These are phyloP conservation scores for Diutina catenulata DNA, from an alignment of 1,139 yeast genomes.

Conservation along the genomic window DNA sequence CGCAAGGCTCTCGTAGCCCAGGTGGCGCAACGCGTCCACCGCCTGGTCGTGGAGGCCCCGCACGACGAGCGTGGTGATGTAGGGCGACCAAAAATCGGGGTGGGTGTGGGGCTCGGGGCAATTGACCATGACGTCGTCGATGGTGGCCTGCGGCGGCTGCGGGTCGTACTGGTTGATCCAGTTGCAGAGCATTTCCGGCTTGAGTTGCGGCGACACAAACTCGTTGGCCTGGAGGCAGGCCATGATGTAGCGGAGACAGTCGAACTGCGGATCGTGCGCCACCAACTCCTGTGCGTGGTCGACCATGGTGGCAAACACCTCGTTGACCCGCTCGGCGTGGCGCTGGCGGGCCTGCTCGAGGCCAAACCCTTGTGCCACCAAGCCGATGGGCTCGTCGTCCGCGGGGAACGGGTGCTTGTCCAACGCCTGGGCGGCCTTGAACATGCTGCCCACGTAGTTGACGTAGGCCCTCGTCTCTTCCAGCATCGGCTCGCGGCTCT, in stretches of 20 bases:
- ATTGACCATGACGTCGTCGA: conserved; percentile 31
- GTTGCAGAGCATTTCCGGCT: conserved; percentile 33
- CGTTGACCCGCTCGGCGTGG: conserved; percentile 13
- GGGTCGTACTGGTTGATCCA: conserved; percentile 64
- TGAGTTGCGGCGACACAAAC: conserved; percentile 22
- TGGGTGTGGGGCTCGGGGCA: conserved; percentile 39
- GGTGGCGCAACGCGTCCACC: conserved; percentile 29
- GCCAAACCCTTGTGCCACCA: conserved; percentile 14
- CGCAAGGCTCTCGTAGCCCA: conserved; percentile 20
- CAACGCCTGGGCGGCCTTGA: conserved; percentile 23
- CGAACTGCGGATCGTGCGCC: conserved; percentile 9
- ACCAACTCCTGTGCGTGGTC: conserved; percentile 10
- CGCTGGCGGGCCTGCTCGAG: conserved; percentile 8
- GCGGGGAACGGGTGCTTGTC: conserved; percentile 14
- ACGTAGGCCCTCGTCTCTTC: conserved; percentile 15
- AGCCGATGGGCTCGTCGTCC: conserved; percentile 22
- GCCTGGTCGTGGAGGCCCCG: conserved; percentile 59
- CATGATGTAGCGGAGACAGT: conserved; percentile 32
- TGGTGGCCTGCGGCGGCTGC: conserved; percentile 40
- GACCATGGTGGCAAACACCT: conserved; percentile 17
- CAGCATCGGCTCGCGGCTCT: conserved; percentile 13
- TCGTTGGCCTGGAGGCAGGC: conserved; percentile 45
- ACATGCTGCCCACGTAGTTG: conserved; percentile 21
- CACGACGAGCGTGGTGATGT: conserved; percentile 41
- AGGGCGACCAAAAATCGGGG: conserved; percentile 51